Evolutionary conservation across 2,329 filamentous ascomycete species (phyloP), one percentile per base, ranked within the genome.

Genomic region (Colletotrichum cuscutae): DNA sequence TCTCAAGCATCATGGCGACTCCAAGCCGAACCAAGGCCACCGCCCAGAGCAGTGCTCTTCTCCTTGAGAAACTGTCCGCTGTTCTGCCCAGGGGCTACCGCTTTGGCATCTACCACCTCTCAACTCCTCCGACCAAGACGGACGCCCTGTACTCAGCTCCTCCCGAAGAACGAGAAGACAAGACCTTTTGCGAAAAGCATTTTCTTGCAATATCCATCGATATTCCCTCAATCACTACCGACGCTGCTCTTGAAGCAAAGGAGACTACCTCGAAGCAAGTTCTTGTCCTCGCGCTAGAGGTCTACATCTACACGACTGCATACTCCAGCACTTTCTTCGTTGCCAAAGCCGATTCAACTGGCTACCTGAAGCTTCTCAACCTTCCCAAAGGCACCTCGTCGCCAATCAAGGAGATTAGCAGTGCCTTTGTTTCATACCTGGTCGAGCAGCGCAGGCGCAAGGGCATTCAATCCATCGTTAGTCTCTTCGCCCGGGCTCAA

Each of bases 271-370:
- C 77, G 5, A 81, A 79, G 22, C 87, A 91, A 74, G 87, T 97
- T 1, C 84, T 98, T 7, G 88, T 96, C 9, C 92, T 97, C 71
- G 96, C 93, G 19, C 88, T 99, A 75, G 97, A 99, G 80, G 87
- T 98, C 64, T 88, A 97, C 77, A 89, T 99, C 73, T 99, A 97
- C 83, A 93, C 91, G 0, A 98, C 95, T 0, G 89, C 90, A 58
- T 89, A 90, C 77, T 89, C 95, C 28, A 97, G 93, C 1, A 98
- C 94, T 4, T 89, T 98, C 66, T 99, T 99, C 81, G 93, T 99
- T 28, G 96, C 95, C 75, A 99, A 99, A 83, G 97, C 97, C 61
- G 97, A 99, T 84, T 98, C 97, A 11, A 98, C 96, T 0, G 97
- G 97, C 28, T 97, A 95, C 80, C 84, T 98, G 11, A 86, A 91